Base-by-base conservation (phyloP, 148 eudicot species). In the Vaccinium darrowii region DNA sequence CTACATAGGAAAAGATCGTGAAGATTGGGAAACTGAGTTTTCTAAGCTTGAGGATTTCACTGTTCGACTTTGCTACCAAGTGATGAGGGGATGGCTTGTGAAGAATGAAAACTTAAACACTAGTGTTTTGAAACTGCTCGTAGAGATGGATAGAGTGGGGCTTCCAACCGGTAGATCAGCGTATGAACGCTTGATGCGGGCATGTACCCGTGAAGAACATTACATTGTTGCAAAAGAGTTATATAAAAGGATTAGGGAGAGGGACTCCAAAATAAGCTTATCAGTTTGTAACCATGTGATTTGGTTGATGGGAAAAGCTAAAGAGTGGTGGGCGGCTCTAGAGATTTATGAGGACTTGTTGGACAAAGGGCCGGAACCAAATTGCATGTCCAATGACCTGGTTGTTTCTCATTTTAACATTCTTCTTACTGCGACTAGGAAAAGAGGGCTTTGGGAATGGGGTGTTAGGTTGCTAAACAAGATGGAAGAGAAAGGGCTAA, bases 291-390 rank as follows among this genome's bases (percentile, higher is more conserved):
- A 97, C 53, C 99, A 95, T 86, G 85, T 91, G 82, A 97, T 97
- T 78, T 97, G 99, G 99, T 84, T 97, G 86, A 86, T 97, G 93
- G 98, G 99, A 0, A 95, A 91, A 89, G 95, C 98, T 67, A 97
- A 91, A 87, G 94, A 91, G 84, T 97, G 99, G 99, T 97, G 99
- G 99, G 95, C 98, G 3, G 98, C 99, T 62, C 89, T 97, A 54
- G 98, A 97, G 84, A 87, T 97, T 39, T 97, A 97, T 7, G 99
- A 97, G 87, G 93, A 97, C 86, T 81, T 97, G 86, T 88, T 97
- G 88, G 98, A 97, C 50, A 89, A 89, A 86, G 98, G 99, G 25
- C 98, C 98, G 2, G 86, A 91, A 85, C 99, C 98, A 21, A 95
- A 97, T 78, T 87, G 90, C 78, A 81, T 94, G 95, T 93, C 99